Evolutionary conservation across 177 flowering plant species (phyloP).

Genomic region (Vitis hybrid): DNA sequence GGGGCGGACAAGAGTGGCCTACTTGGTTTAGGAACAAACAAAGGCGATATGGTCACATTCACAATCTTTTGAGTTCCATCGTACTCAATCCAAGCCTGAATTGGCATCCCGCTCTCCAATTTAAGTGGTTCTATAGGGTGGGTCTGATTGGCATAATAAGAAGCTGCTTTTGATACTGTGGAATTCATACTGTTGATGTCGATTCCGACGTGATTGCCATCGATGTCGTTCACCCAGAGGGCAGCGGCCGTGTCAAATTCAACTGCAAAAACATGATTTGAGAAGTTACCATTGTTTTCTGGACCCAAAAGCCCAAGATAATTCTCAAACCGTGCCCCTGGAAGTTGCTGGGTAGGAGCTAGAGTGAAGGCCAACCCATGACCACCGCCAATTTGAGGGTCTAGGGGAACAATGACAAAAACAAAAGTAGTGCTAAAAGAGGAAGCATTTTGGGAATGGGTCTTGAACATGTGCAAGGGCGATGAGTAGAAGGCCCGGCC

Average conservation of each 20-base stretch:
- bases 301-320: constrained; percentile 31
- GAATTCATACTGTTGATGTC: constrained; percentile 29
- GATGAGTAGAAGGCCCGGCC: constrained; percentile 45
- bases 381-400: constrained; percentile 17
- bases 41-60: constrained; percentile 25
- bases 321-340: constrained; percentile 17
- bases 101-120: constrained; percentile 21
- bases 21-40: constrained; percentile 5
- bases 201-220: constrained; percentile 41
- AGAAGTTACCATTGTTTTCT: constrained; percentile 1
- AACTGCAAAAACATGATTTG: constrained; percentile 33
- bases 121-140: neutral
- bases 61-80: constrained; percentile 3
- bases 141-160: neutral
- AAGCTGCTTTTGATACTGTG: neutral
- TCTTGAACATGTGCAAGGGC: constrained; percentile 5
- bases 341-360: constrained; percentile 22
- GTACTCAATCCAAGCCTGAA: constrained; percentile 42
- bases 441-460: neutral
- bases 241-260: constrained; percentile 39
- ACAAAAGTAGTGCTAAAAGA: constrained; percentile 43
- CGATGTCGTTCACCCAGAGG: constrained; percentile 6
- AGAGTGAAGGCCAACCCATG: constrained; percentile 35
- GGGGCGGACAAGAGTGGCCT: constrained; percentile 15
- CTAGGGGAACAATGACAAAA: constrained; percentile 16